Percentiles rank a stretch among this genome's conserved stretches.
phyloP scores from a whole-genome alignment of 768 basidiomycete species.

The Royoungia palumana region DNA sequence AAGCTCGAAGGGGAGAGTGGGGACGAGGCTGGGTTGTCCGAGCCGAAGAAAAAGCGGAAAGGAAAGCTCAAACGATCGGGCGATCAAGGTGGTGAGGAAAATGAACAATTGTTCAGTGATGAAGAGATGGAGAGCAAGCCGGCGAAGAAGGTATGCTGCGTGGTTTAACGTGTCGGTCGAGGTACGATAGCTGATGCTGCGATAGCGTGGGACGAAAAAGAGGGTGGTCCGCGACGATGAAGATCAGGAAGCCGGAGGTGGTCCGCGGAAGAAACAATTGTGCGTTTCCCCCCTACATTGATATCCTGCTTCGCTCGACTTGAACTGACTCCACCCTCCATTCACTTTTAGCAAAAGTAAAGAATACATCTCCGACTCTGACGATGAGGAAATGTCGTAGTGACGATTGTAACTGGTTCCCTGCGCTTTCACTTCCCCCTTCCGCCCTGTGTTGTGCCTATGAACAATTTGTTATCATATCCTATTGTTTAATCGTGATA shows the following conservation, averaged over 20 bases:
- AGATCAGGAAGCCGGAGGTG: slow-evolving; percentile 59
- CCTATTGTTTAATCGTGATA: too few relatives aligned
- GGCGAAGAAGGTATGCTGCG: slow-evolving; percentile 57
- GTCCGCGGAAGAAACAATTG: slow-evolving; percentile 77
- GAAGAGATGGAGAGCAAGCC: slow-evolving; percentile 60
- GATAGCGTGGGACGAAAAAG: slow-evolving; percentile 57
- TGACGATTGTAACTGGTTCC: background rate
- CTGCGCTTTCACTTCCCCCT: too few relatives aligned
- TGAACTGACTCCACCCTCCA: slow-evolving; percentile 1
- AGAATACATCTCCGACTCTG: slow-evolving; percentile 82
- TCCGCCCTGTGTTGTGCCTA: too few relatives aligned
- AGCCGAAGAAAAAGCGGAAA: slow-evolving; percentile 77
- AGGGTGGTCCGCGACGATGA: slow-evolving; percentile 78
- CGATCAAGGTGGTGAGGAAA: slow-evolving; percentile 52
- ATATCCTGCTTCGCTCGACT: background rate
- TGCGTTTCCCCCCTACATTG: slow-evolving; percentile 33
- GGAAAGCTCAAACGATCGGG: slow-evolving; percentile 62
- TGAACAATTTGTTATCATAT: too few relatives aligned
- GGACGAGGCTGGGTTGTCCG: slow-evolving; percentile 39
- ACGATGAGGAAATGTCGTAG: slow-evolving; percentile 72
- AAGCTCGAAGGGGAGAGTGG: slow-evolving; percentile 53
- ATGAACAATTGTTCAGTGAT: slow-evolving; percentile 65
- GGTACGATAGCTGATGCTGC: background rate
- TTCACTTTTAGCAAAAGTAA: slow-evolving; percentile 70
- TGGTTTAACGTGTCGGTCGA: background rate